phyloP scores from a whole-genome alignment of 768 basidiomycete genomes.

The Inosperma sp. region DNA sequence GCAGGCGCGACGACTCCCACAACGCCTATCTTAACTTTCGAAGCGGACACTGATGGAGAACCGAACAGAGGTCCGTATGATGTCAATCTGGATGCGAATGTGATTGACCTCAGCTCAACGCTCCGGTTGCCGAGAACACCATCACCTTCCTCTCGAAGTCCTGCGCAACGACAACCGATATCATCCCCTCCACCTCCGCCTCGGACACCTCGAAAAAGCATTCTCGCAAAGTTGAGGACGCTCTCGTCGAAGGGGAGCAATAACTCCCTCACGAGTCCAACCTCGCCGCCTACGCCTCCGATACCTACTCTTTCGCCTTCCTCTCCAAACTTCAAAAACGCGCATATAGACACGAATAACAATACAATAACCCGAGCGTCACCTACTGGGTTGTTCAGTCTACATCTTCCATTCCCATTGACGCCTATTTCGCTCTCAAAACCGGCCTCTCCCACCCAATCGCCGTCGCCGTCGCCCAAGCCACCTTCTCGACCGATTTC shows the following conservation, averaged over 20 bases:
- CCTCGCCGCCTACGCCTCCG: not conserved
- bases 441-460: too few species aligned
- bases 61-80: not conserved
- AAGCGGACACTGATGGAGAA: not conserved
- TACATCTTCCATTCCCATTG: constrained; percentile 3
- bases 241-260: not conserved
- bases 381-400: not conserved
- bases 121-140: constrained; percentile 1
- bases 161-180: not conserved
- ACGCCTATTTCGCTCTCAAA: constrained; percentile 2
- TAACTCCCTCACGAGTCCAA: not conserved
- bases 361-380: too few species aligned
- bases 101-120: not conserved
- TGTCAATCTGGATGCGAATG: not conserved
- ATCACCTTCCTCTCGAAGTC: not conserved
- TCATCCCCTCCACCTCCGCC: not conserved
- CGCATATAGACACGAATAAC: not conserved
- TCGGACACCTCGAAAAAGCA: constrained; percentile 2
- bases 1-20: not conserved
- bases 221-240: constrained; percentile 8
- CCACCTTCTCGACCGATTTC: not conserved
- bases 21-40: not conserved
- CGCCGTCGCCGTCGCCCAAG: not conserved
- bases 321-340: not conserved
- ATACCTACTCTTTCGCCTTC: not conserved